Conservation (phyloP, 371 early-diverging fungal species). For the Syncephalastrum monosporum region DNA sequence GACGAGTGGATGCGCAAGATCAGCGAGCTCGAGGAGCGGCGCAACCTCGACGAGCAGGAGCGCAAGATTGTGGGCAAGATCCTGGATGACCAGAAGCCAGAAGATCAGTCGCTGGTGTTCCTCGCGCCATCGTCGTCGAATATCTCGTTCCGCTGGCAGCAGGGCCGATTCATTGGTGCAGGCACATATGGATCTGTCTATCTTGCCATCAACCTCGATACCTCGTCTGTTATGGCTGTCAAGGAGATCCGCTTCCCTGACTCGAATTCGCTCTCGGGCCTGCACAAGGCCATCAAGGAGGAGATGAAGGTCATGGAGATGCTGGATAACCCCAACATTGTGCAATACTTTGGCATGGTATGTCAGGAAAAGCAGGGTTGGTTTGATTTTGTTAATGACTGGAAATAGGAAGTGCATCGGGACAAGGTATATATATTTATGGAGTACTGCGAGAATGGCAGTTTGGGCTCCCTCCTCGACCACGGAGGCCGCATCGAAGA, state of each 20-base stretch:
- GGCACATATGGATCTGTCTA: slow-evolving; percentile 89
- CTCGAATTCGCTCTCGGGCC: slow-evolving; percentile 61
- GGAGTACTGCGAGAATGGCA: slow-evolving; percentile 91
- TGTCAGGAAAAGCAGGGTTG: not conserved
- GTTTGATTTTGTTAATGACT: not conserved
- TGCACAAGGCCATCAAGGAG: slow-evolving; percentile 78
- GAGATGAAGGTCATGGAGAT: slow-evolving; percentile 92
- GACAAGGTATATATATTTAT: slow-evolving; percentile 92
- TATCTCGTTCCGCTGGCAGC: slow-evolving; percentile 84
- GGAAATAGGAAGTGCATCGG: slow-evolving; percentile 75
- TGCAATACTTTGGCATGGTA: slow-evolving; percentile 84
- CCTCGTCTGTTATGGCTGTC: slow-evolving; percentile 90
- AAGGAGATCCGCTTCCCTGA: slow-evolving; percentile 91
- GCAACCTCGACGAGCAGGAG: slow-evolving; percentile 53
- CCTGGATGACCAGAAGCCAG: slow-evolving; percentile 73
- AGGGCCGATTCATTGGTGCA: slow-evolving; percentile 84
- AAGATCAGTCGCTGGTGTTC: slow-evolving; percentile 75
- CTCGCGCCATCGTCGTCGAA: slow-evolving; percentile 75
- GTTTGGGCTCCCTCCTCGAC: slow-evolving; percentile 73
- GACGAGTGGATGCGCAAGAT: slow-evolving; percentile 60
- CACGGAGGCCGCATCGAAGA: slow-evolving; percentile 81
- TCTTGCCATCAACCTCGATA: slow-evolving; percentile 80
- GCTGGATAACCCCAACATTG: slow-evolving; percentile 88
- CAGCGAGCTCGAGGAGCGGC: slow-evolving; percentile 47
- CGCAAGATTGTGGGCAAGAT: slow-evolving; percentile 73